Base-by-base conservation (phyloP, 495 filamentous ascomycete species). In the Schizothecium vesticola region DNA sequence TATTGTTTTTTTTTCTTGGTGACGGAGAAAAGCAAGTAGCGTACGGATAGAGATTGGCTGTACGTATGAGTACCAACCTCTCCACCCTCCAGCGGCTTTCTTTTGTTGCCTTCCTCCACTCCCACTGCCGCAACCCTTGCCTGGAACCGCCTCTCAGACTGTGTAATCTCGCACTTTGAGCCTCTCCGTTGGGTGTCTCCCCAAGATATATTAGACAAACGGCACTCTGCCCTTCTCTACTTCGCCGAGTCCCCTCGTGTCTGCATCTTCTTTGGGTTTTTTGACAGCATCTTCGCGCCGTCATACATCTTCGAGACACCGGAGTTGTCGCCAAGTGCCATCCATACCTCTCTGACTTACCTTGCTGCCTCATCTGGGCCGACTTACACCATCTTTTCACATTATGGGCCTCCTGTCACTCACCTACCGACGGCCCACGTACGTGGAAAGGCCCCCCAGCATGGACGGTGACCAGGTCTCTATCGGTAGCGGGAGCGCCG, bases 381-480 rank as follows among this genome's bases (percentile, higher is more conserved):
- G 33, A 51, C 43, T 51, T 51, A n/a, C 43, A 51, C 43, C 43
- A 58, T 33, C 63, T 11, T 21, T 6, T 58, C 43, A 21, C 57
- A 64, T 63, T 61, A 70, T 81, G 79, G 75, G 72, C 25, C 55
- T 78, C 21, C 69, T 78, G 8, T 72, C 78, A 24, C 73, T 80
- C 59, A 75, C 16, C 33, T 83, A 82, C 64, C 74, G 75, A 25
- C 78, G 80, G 55, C 80, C 80, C 13, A 64, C 72, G 0, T 69
- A 80, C 31, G 78, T 83, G 28, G 71, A 74, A 28, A 24, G 56
- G 23, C 5, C 21, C 28, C 43, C 73, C 22, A 43, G 36, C n/a
- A 61, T 75, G 68, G 60, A 66, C 66, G 69, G 64, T 64, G 63
- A 66, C 75, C 67, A 80, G 69, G 58, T 21, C 74, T 67, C 75